phyloP scores from a whole-genome alignment of 495 filamentous ascomycete species.

The Talaromyces nanjingensis region DNA sequence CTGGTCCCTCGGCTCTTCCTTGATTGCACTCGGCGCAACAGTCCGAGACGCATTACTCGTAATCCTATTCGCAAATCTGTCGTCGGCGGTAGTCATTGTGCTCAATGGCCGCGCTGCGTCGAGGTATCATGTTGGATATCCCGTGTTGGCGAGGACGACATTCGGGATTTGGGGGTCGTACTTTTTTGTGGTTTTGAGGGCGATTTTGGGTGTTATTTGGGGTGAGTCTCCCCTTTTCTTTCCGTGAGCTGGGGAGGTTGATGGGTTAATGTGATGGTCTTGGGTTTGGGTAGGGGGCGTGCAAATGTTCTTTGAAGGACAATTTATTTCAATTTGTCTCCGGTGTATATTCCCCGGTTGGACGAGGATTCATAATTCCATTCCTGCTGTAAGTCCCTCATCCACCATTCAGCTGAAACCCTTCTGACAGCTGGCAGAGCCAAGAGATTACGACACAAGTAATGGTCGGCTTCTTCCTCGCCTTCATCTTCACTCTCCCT shows the following conservation, averaged over 20 bases:
- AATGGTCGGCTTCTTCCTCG: conserved; percentile 6
- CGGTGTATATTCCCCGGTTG: conserved; percentile 6
- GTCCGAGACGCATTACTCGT: conserved; percentile 3
- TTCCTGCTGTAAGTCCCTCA: background rate
- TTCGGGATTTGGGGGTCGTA: conserved; percentile 56
- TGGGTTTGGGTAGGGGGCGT: background rate
- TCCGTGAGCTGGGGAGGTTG: background rate
- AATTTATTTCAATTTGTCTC: conserved; percentile 11
- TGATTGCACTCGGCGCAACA: conserved; percentile 1
- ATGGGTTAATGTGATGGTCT: conserved; percentile 11
- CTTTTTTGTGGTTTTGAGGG: conserved; percentile 49
- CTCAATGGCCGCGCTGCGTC: conserved; percentile 16
- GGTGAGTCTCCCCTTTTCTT: conserved; percentile 45
- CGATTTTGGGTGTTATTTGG: conserved; percentile 56
- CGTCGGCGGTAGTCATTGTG: conserved; percentile 18
- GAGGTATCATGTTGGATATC: conserved; percentile 39
- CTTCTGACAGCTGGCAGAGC: no score
- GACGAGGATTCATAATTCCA: conserved; percentile 2
- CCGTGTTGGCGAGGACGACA: conserved; percentile 45
- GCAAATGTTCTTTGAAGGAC: conserved; percentile 14
- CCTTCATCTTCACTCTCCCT: conserved; percentile 18
- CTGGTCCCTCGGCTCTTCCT: conserved; percentile 4
- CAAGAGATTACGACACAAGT: conserved; percentile 6
- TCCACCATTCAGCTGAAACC: background rate
- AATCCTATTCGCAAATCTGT: conserved; percentile 5